These are phyloP conservation scores for Elsinoe fawcettii DNA, from an alignment of 2,329 filamentous ascomycete species.

Conservation along the genomic window DNA sequence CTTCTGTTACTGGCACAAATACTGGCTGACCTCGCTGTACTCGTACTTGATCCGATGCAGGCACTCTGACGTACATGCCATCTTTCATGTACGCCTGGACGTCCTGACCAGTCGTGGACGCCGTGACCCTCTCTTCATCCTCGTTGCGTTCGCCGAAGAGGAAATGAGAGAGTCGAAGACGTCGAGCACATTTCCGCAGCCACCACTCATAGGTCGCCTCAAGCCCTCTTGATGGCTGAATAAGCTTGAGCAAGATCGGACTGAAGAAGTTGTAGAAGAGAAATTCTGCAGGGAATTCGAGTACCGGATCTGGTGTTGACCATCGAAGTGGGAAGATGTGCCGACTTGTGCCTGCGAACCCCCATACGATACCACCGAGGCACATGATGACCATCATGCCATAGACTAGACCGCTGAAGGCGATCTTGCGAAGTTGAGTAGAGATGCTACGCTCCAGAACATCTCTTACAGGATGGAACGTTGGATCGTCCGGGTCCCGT, in stretches of 20 bases:
- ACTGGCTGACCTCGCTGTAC: slow-evolving; percentile 77
- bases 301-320: slow-evolving; percentile 81
- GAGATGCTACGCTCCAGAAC: slow-evolving; percentile 87
- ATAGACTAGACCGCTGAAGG: slow-evolving; percentile 93
- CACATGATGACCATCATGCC: slow-evolving; percentile 88
- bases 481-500: slow-evolving; percentile 93
- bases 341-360: slow-evolving; percentile 59
- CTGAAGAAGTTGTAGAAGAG: slow-evolving; percentile 96
- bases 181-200: slow-evolving; percentile 78
- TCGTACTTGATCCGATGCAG: slow-evolving; percentile 88
- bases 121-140: slow-evolving; percentile 58
- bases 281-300: slow-evolving; percentile 91
- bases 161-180: slow-evolving; percentile 79
- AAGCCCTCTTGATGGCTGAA: slow-evolving; percentile 77
- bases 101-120: not conserved
- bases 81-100: slow-evolving; percentile 47
- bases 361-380: slow-evolving; percentile 92
- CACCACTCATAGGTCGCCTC: slow-evolving; percentile 91
- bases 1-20: slow-evolving; percentile 67
- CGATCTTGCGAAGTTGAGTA: slow-evolving; percentile 90
- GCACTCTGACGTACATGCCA: slow-evolving; percentile 82
- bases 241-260: slow-evolving; percentile 73
- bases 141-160: slow-evolving; percentile 75
- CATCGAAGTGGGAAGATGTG: slow-evolving; percentile 84
- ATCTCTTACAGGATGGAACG: slow-evolving; percentile 94